Evolutionary conservation across 768 basidiomycete species (phyloP).

Genomic region (Boletus tomentosulus): DNA sequence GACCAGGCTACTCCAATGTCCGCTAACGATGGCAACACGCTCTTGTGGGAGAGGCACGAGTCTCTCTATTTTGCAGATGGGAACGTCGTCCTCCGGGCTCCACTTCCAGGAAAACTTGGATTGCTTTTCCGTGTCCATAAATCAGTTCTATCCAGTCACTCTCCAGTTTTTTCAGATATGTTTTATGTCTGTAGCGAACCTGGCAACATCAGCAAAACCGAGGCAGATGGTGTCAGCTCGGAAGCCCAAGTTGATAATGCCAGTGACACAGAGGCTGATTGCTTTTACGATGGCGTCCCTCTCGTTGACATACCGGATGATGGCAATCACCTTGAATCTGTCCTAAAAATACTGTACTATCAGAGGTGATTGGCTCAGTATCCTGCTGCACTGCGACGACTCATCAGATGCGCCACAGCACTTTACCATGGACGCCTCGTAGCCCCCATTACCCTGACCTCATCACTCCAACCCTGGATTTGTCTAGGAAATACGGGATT

Average conservation of each 20-base stretch:
- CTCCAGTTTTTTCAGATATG: constrained; percentile 3
- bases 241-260: too few relatives aligned
- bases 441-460: background rate
- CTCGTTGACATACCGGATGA: constrained; percentile 7
- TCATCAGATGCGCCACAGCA: background rate
- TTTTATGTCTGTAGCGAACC: background rate
- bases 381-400: background rate
- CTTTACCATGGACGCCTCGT: constrained; percentile 4
- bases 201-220: too few relatives aligned
- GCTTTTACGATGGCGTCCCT: constrained; percentile 4
- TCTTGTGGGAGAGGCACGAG: background rate
- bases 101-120: background rate
- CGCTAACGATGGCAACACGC: too few relatives aligned
- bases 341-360: constrained; percentile 11
- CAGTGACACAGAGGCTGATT: background rate
- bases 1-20: too few relatives aligned
- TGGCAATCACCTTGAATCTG: constrained; percentile 3
- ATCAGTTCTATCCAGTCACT: constrained; percentile 12
- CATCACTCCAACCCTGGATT: constrained; percentile 6
- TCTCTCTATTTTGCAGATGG: constrained; percentile 10
- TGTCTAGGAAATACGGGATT: constrained; percentile 12
- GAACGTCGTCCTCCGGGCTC: constrained; percentile 3
- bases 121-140: constrained; percentile 14
- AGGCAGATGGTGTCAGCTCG: too few relatives aligned
- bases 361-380: constrained; percentile 2